A percentile compares a stretch with the other conserved stretches of the same genome.
Evolutionary conservation across 768 basidiomycete species (phyloP).

Genomic region (Trametes cubensis): DNA sequence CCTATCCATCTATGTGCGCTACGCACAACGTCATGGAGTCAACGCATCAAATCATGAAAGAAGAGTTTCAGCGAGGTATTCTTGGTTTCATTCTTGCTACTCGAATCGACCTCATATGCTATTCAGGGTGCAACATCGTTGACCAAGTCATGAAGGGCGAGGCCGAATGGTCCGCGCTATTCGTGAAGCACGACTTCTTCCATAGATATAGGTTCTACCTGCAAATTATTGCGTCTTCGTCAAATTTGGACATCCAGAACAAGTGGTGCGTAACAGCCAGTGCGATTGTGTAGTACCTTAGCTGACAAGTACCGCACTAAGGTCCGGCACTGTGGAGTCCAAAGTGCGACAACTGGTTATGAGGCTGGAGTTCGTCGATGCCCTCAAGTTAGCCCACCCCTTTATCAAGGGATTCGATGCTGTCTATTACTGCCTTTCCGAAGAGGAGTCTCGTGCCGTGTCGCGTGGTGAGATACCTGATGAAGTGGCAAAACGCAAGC

Average conservation of each 20-base stretch:
- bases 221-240: constrained; percentile 91
- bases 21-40: constrained; percentile 97
- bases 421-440: constrained; percentile 77
- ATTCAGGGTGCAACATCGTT: constrained; percentile 84
- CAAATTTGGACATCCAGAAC: constrained; percentile 75
- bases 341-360: constrained; percentile 93
- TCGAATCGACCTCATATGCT: constrained; percentile 17
- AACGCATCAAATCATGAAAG: constrained; percentile 93
- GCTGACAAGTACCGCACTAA: constrained; percentile 27
- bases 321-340: constrained; percentile 97
- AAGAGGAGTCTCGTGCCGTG: constrained; percentile 87
- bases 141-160: constrained; percentile 86
- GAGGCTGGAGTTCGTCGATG: constrained; percentile 96
- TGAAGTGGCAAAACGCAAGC: constrained; percentile 67
- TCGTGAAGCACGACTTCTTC: constrained; percentile 95
- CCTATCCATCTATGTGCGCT: constrained; percentile 98
- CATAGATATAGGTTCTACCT: constrained; percentile 95
- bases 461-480: constrained; percentile 86
- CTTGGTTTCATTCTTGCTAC: not conserved
- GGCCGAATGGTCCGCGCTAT: constrained; percentile 89
- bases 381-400: constrained; percentile 89
- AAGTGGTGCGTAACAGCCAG: constrained; percentile 71
- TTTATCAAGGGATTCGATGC: constrained; percentile 94
- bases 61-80: constrained; percentile 90
- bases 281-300: too few relatives aligned